Evolutionary conservation across 2,329 filamentous ascomycete species (phyloP).

Genomic region (Claviceps purpurea): DNA sequence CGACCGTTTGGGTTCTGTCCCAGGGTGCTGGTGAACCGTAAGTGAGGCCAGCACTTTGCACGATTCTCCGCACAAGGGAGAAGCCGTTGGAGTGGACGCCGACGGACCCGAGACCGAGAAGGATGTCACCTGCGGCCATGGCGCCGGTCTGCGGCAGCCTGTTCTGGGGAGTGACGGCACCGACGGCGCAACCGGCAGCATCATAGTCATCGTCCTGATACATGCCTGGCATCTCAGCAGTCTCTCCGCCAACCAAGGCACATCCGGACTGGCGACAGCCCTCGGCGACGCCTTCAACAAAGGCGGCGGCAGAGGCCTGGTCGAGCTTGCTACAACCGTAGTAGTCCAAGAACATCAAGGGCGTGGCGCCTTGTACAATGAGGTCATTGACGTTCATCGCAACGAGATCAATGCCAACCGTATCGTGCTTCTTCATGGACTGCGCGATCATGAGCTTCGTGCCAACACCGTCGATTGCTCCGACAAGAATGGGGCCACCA

Average conservation of each 20-base stretch:
- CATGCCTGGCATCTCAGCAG: conserved; percentile 95
- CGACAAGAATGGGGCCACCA: conserved; percentile 69
- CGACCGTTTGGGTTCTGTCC: conserved; percentile 49
- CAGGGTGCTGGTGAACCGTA: conserved; percentile 70
- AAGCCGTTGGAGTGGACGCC: conserved; percentile 96
- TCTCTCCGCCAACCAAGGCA: conserved; percentile 91
- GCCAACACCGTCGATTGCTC: conserved; percentile 89
- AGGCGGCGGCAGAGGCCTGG: conserved; percentile 63
- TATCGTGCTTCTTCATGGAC: conserved; percentile 77
- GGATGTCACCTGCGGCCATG: conserved; percentile 73
- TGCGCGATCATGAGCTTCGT: conserved; percentile 97
- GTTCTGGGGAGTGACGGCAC: conserved; percentile 56
- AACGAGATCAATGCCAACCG: conserved; percentile 90
- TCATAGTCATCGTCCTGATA: conserved; percentile 86
- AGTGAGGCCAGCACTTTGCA: conserved; percentile 56
- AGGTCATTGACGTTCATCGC: conserved; percentile 99
- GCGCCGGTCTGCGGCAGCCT: conserved; percentile 62
- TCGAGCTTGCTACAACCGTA: conserved; percentile 87
- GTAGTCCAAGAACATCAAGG: conserved; percentile 95
- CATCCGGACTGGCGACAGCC: conserved; percentile 79
- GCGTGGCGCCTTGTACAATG: conserved; percentile 87
- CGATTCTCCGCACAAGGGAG: conserved; percentile 84
- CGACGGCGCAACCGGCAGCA: conserved; percentile 78
- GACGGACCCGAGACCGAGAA: conserved; percentile 73
- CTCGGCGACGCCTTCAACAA: conserved; percentile 78